Conservation (phyloP, 1,139 yeast genomes). For the Yamadazyma pseudoaaseri region DNA sequence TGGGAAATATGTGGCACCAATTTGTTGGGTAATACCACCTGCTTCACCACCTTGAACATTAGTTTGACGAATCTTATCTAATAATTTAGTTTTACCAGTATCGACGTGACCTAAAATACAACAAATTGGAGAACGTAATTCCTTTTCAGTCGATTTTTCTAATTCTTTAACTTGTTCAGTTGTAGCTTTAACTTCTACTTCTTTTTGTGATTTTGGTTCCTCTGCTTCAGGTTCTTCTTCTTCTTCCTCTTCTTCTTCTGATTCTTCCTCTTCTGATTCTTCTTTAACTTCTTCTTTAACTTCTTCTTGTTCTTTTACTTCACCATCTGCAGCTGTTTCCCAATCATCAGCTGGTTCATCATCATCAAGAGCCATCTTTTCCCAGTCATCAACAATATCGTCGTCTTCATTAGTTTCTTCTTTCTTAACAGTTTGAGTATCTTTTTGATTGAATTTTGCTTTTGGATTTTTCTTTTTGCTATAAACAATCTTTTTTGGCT, state of each 20-base stretch:
- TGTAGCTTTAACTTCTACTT: conserved; percentile 11
- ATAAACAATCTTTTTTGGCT: conserved; percentile 74
- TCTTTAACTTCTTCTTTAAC: conserved; percentile 14
- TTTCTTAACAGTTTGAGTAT: conserved; percentile 17
- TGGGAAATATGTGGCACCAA: conserved; percentile 99
- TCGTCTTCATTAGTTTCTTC: conserved; percentile 38
- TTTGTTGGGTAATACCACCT: conserved; percentile 99
- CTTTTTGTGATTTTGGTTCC: background rate
- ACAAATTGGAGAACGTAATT: conserved; percentile 97
- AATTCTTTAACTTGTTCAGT: conserved; percentile 19
- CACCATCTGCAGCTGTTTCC: conserved; percentile 39
- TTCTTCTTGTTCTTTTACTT: conserved; percentile 24
- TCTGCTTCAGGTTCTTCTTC: conserved; percentile 7
- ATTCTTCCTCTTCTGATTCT: conserved; percentile 17
- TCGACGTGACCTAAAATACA: conserved; percentile 99
- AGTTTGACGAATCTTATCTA: conserved; percentile 97
- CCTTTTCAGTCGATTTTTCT: conserved; percentile 26
- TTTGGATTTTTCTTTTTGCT: conserved; percentile 65
- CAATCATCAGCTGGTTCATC: conserved; percentile 49
- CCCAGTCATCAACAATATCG: conserved; percentile 65
- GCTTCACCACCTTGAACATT: conserved; percentile 99
- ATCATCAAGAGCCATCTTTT: conserved; percentile 52
- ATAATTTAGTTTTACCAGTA: conserved; percentile 96
- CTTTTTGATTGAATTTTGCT: conserved; percentile 34
- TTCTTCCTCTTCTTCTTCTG: conserved; percentile 16